These are phyloP conservation scores for Phytophthora foliorum DNA, from an alignment of 352 stramenopile species.

Conservation along the genomic window DNA sequence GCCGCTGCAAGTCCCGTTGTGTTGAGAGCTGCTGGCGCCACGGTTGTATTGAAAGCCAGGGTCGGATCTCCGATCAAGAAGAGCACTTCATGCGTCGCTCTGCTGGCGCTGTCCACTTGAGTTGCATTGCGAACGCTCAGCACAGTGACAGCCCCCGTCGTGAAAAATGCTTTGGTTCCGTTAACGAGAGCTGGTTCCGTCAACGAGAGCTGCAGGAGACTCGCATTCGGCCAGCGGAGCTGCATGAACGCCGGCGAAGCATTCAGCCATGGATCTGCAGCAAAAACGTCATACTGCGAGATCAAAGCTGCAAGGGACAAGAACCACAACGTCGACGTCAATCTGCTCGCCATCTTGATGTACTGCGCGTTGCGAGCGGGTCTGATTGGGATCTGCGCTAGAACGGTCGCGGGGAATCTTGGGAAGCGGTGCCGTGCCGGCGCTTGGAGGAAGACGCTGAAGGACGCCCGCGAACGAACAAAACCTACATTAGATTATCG, in stretches of 20 bases:
- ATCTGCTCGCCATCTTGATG: conserved; percentile 11
- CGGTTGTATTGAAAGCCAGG: conserved; percentile 27
- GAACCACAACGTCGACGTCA: conserved; percentile 5
- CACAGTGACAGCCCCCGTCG: conserved; percentile 30
- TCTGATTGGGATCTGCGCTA: conserved; percentile 3
- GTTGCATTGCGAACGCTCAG: conserved; percentile 38
- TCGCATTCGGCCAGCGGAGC: conserved; percentile 41
- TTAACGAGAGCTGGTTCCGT: conserved; percentile 33
- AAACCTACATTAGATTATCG: conserved; percentile 39
- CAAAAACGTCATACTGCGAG: not conserved
- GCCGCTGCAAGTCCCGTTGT: conserved; percentile 22
- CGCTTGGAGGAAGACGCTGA: not conserved
- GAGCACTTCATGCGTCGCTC: conserved; percentile 39
- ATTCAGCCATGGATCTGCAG: conserved; percentile 21
- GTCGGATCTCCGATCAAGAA: conserved; percentile 36
- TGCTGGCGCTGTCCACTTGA: conserved; percentile 19
- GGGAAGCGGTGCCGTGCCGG: conserved; percentile 6
- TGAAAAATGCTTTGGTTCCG: conserved; percentile 38
- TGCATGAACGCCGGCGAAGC: conserved; percentile 29
- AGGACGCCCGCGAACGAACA: conserved; percentile 10
- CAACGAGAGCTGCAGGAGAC: conserved; percentile 40
- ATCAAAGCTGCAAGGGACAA: conserved; percentile 22
- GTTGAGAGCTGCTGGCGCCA: conserved; percentile 8
- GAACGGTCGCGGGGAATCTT: conserved; percentile 25
- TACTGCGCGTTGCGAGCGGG: too few relatives aligned